Percentiles rank a stretch among this genome's conserved stretches.
These are phyloP conservation scores for Alternaria ventricosa DNA, from an alignment of 2,329 filamentous ascomycete species.

Conservation along the genomic window DNA sequence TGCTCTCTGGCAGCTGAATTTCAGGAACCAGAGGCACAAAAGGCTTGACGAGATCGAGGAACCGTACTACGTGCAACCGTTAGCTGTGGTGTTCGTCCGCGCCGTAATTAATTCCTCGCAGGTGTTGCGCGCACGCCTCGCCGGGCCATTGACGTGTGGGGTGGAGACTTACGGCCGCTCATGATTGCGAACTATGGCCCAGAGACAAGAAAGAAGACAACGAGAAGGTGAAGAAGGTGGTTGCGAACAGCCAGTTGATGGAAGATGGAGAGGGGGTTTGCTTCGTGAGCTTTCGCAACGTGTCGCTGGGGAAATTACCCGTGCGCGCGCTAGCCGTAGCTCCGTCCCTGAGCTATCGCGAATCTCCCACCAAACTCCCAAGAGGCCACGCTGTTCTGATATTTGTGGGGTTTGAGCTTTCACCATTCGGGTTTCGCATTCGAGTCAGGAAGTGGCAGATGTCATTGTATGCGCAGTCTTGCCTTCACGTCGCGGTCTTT, in stretches of 20 bases:
- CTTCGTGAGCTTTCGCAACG: constrained; percentile 38
- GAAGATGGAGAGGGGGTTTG: constrained; percentile 39
- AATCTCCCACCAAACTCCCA: constrained; percentile 24
- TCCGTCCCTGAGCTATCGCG: constrained; percentile 32
- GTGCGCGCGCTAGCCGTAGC: constrained; percentile 30
- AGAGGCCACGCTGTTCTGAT: constrained; percentile 35
- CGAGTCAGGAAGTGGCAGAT: neutral
- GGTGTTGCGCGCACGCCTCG: constrained; percentile 14
- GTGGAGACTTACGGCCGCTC: constrained; percentile 63
- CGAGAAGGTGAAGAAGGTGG: constrained; percentile 35
- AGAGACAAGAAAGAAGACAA: constrained; percentile 43
- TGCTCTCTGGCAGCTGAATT: constrained; percentile 86
- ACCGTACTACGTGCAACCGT: constrained; percentile 73
- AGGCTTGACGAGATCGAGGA: constrained; percentile 99
- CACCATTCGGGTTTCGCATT: neutral
- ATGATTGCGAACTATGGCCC: constrained; percentile 56
- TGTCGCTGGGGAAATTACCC: constrained; percentile 36
- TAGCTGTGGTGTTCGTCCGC: constrained; percentile 20
- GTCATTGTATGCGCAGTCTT: neutral
- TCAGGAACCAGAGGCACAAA: constrained; percentile 99
- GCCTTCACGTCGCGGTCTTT: neutral
- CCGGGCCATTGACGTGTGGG: constrained; percentile 32
- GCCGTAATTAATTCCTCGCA: constrained; percentile 2
- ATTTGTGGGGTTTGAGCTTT: neutral
- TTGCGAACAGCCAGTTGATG: constrained; percentile 36